Conservation (phyloP, 2,329 filamentous ascomycete genomes). For the Fusarium veterinarium region DNA sequence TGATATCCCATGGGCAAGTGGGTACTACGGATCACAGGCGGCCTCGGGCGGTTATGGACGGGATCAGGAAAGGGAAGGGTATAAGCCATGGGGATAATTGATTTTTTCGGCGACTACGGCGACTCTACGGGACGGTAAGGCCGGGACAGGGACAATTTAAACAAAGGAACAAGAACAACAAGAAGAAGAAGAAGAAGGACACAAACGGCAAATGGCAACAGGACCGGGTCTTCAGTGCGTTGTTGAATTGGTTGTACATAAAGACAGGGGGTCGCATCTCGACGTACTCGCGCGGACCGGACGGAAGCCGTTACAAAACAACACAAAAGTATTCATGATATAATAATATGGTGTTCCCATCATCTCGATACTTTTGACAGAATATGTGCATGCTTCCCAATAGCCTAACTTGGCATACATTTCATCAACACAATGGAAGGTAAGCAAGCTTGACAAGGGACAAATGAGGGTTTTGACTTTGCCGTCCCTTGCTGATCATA, state of each 20-base stretch:
- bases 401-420: background rate
- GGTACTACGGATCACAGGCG: slow-evolving; percentile 38
- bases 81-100: slow-evolving; percentile 33
- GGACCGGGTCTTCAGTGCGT: slow-evolving; percentile 37
- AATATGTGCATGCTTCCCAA: background rate
- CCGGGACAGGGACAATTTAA: slow-evolving; percentile 20
- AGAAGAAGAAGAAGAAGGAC: slow-evolving; percentile 12
- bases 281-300: slow-evolving; percentile 17
- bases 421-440: background rate
- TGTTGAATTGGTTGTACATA: slow-evolving; percentile 38
- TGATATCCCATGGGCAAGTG: slow-evolving; percentile 46
- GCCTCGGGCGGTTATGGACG: slow-evolving; percentile 37
- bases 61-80: slow-evolving; percentile 30
- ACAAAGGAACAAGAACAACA: background rate
- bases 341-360: slow-evolving; percentile 32
- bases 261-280: slow-evolving; percentile 14
- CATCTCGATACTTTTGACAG: background rate
- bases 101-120: slow-evolving; percentile 36
- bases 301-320: slow-evolving; percentile 15
- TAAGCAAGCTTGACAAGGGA: background rate
- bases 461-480: background rate
- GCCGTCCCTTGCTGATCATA: slow-evolving; percentile 20
- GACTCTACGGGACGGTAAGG: slow-evolving; percentile 32
- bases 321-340: slow-evolving; percentile 35
- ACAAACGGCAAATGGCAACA: slow-evolving; percentile 40